phyloP scores from a whole-genome alignment of 768 basidiomycete genomes.

The Xerocomellus chrysenteron region DNA sequence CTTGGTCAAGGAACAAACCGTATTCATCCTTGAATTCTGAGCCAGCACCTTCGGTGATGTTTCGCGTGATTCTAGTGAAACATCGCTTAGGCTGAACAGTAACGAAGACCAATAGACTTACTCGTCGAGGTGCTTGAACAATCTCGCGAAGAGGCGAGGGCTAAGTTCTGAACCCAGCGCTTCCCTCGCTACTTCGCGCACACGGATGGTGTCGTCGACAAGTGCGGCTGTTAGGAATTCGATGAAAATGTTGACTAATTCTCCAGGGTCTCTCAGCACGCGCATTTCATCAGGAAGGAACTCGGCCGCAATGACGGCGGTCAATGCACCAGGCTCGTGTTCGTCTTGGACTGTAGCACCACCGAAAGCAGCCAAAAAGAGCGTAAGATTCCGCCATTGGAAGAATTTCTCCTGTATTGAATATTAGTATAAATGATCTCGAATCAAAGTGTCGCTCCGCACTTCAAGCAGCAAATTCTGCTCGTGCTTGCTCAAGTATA shows the following conservation, averaged over 20 bases:
- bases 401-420: slow-evolving; percentile 59
- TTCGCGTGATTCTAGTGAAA: slow-evolving; percentile 46
- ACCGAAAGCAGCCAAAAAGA: slow-evolving; percentile 75
- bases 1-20: slow-evolving; percentile 72
- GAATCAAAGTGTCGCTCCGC: neutral
- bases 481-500: slow-evolving; percentile 37
- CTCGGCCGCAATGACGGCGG: slow-evolving; percentile 52
- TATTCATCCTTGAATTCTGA: slow-evolving; percentile 40
- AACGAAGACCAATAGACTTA: slow-evolving; percentile 37
- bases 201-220: slow-evolving; percentile 56
- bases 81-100: neutral
- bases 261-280: slow-evolving; percentile 54
- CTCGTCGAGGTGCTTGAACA: slow-evolving; percentile 75
- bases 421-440: slow-evolving; percentile 2
- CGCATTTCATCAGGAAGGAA: slow-evolving; percentile 73
- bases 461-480: slow-evolving; percentile 41
- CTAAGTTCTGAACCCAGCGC: slow-evolving; percentile 80
- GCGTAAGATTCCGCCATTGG: slow-evolving; percentile 84
- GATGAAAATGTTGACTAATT: slow-evolving; percentile 65
- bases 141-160: slow-evolving; percentile 60
- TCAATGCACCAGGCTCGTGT: slow-evolving; percentile 49
- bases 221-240: slow-evolving; percentile 67
- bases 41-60: slow-evolving; percentile 48
- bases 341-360: slow-evolving; percentile 60
- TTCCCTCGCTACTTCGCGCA: slow-evolving; percentile 79